Percentiles rank a stretch among this genome's conserved stretches.
Evolutionary conservation across 345 rosid species (phyloP).

Genomic region (Passiflora organensis): DNA sequence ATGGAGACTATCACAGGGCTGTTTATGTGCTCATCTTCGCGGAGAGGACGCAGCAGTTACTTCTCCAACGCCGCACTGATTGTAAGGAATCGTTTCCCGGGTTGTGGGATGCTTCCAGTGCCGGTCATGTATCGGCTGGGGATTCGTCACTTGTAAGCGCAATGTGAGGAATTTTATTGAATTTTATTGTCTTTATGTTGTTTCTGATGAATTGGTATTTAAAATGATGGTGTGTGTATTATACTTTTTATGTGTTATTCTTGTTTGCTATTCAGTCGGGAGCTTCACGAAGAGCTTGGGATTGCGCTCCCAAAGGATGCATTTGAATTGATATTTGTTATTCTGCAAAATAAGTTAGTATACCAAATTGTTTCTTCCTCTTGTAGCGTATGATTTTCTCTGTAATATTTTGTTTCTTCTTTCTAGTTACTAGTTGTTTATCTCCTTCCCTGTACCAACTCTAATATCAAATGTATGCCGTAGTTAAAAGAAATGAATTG

Average conservation of each 20-base stretch:
- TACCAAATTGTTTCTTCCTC: conserved; percentile 3
- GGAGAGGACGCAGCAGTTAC: conserved; percentile 71
- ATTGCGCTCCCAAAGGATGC: conserved; percentile 79
- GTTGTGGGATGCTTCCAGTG: conserved; percentile 54
- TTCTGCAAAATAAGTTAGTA: conserved; percentile 75
- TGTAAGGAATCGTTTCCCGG: conserved; percentile 90
- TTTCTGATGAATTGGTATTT: conserved; percentile 2
- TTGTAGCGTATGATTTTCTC: background rate
- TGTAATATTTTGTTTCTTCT: no score
- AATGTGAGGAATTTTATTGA: conserved; percentile 33
- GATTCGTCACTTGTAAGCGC: conserved; percentile 34
- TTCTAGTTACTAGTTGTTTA: no score
- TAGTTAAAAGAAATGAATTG: no score
- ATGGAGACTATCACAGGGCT: conserved; percentile 89
- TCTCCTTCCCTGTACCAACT: no score
- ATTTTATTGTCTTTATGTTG: background rate
- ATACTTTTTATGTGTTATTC: conserved; percentile 1
- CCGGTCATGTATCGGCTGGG: no score
- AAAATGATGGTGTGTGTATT: conserved; percentile 4
- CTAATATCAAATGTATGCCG: no score
- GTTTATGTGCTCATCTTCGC: conserved; percentile 84
- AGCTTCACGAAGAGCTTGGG: conserved; percentile 90
- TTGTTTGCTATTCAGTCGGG: conserved; percentile 62
- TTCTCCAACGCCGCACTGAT: conserved; percentile 75
- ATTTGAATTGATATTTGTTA: conserved; percentile 65